Percentiles rank a stretch among this genome's conserved stretches.
Evolutionary conservation across 371 early-diverging fungal genomes (phyloP).

Genomic region (Thermomucor indicae-seudaticae): DNA sequence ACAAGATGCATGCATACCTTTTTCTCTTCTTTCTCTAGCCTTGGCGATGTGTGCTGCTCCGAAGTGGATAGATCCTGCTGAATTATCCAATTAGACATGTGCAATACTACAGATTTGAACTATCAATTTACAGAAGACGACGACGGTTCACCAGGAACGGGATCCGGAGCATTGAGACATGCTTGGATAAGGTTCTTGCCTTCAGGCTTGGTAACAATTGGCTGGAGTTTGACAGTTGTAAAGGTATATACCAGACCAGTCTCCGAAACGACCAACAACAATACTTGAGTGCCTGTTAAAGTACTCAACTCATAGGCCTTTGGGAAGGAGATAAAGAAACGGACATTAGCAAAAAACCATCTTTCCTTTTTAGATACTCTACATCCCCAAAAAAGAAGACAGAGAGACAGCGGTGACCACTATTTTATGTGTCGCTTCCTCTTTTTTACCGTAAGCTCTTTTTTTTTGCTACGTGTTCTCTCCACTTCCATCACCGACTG

Average conservation of each 20-base stretch:
- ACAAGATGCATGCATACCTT: constrained; percentile 13
- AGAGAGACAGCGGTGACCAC: background rate
- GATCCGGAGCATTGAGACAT: constrained; percentile 88
- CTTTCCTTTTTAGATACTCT: background rate
- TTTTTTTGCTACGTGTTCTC: no score
- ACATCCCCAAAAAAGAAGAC: background rate
- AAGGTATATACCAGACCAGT: constrained; percentile 99
- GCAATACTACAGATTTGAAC: background rate
- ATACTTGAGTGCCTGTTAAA: constrained; percentile 96
- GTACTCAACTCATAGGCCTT: constrained; percentile 96
- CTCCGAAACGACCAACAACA: constrained; percentile 96
- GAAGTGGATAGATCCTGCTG: constrained; percentile 1
- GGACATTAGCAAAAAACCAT: background rate
- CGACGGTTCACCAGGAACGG: constrained; percentile 17
- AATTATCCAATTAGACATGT: background rate
- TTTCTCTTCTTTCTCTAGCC: constrained; percentile 20
- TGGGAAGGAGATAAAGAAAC: constrained; percentile 2
- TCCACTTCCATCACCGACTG: background rate
- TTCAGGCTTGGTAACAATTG: constrained; percentile 92
- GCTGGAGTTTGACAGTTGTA: constrained; percentile 96
- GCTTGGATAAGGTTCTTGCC: constrained; percentile 94
- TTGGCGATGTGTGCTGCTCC: constrained; percentile 10
- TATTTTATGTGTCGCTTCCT: no score
- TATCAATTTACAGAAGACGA: constrained; percentile 4
- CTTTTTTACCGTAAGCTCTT: no score